Conservation (phyloP, 495 filamentous ascomycete genomes). For the Tetracladium setigerum region DNA sequence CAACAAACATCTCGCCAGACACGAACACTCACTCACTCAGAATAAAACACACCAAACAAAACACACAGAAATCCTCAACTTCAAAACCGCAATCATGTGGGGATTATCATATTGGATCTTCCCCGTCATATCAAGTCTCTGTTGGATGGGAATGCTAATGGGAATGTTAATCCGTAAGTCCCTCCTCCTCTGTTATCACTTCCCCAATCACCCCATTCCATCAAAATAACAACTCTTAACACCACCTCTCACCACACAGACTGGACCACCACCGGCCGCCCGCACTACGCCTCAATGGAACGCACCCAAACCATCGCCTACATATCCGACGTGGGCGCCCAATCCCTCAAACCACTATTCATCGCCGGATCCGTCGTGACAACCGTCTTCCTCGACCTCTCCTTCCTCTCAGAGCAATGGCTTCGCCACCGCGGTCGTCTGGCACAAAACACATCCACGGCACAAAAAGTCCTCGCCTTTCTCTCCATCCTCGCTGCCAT, state of each 20-base stretch:
- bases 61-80: too few species aligned
- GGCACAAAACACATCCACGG: constrained; percentile 55
- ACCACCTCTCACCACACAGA: constrained; percentile 27
- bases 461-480: constrained; percentile 63
- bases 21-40: too few species aligned
- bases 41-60: too few species aligned
- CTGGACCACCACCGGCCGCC: constrained; percentile 57
- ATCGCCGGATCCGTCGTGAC: constrained; percentile 71
- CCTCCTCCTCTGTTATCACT: constrained; percentile 35
- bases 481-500: constrained; percentile 66
- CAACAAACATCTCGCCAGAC: too few species aligned
- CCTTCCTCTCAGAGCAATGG: constrained; percentile 74
- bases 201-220: constrained; percentile 19
- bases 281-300: constrained; percentile 62
- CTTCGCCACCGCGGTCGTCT: constrained; percentile 70
- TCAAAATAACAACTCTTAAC: constrained; percentile 44
- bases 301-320: constrained; percentile 64
- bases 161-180: not conserved
- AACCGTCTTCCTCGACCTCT: constrained; percentile 76
- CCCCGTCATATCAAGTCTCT: constrained; percentile 67
- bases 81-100: constrained; percentile 47
- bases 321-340: constrained; percentile 73
- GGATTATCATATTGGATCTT: constrained; percentile 61
- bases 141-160: constrained; percentile 62
- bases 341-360: constrained; percentile 74